Base-by-base conservation (phyloP, 106 monocot species). In the Platanthera zijinensis region DNA sequence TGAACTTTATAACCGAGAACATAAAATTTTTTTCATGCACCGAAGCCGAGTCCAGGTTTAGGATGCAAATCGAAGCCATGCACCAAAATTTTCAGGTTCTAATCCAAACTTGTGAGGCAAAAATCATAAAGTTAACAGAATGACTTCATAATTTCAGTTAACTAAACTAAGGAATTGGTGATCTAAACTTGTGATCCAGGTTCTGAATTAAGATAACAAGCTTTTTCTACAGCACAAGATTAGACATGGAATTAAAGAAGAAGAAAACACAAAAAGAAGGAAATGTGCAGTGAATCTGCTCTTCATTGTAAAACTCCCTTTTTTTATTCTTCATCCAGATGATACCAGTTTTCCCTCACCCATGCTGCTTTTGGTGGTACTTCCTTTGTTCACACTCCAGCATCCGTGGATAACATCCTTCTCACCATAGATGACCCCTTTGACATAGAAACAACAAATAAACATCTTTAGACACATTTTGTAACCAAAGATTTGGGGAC, bases 61-160 rank as follows among this genome's bases (percentile, higher is more conserved):
- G 95, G 95, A 95, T 89, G 95, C 95, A 95, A 95, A 95, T 92
- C 88, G 83, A 95, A 92, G 92, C 95, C 95, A 76, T 95, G 95
- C 92, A 95, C 85, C 83, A 92, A 95, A 80, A 92, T 95, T 95
- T 95, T 95, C 92, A 95, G 77, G 77, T 77, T 77, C 77, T 77
- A 77, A 77, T 77, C 68, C 66, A 86, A 89, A 86, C 88, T 83
- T 76, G 53, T 74, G 59, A 78, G 89, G 89, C 54, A 84, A 77
- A 70, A 83, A 83, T 78, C 71, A 75, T 69, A 54, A 64, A 84
- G 76, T 78, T 50, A 39, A 17, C 39, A 18, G n/a, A 62, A 57
- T 49, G 72, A 50, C 14, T 12, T 59, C 57, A 18, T 70, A 48
- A 10, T 39, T 39, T 39, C 39, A 61, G 71, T 71, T 15, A 5